Base-by-base conservation (phyloP, 768 basidiomycete genomes). In the Saitozyma sp. region DNA sequence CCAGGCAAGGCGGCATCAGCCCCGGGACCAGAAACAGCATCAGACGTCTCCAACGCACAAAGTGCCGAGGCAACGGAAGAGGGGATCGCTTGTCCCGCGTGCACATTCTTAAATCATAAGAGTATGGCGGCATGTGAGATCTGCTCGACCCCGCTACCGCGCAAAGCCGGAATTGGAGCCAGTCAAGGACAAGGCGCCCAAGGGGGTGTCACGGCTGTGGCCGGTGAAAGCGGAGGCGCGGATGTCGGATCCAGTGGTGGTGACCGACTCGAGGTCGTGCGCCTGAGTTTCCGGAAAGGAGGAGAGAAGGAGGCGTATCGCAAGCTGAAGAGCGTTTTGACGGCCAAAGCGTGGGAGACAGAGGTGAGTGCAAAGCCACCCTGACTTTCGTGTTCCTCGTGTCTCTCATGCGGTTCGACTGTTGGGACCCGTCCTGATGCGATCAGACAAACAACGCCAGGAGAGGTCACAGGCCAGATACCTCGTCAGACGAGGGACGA, bases 91-190 rank as follows among this genome's bases (percentile, higher is more conserved):
- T 99, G 95, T 78, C 84, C 87, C 1, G 87, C 87, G 1, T 99
- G 96, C 76, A 98, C 95, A 1, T 99, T 94, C 76, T 82, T 94
- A 11, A 99, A 99, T 79, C 87, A 90, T 63, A 86, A 86, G 0
- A 87, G 85, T 0, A 82, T 93, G 59, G 78, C 78, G 0, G 76
- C 81, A 8, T 98, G 95, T 80, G 95, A 97, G 78, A 89, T 98
- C 3, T 98, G 95, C 75, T 84, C 83, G 6, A 88, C 91, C 5
- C 81, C 85, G 0, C 81, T 97, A 9, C 86, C 38, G 46, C 29
- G 56, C 70, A 61, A 56, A 29, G 29, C 29, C 29, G 29, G 29
- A 29, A 29, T 29, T 29, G 29, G 29, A 29, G 29, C 29, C 29
- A 29, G 29, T 5, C 29, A 29, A 29, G 29, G 29, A 29, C 29